These are phyloP conservation scores for Aspergillus haitiensis DNA, from an alignment of 495 filamentous ascomycete genomes.

Conservation along the genomic window DNA sequence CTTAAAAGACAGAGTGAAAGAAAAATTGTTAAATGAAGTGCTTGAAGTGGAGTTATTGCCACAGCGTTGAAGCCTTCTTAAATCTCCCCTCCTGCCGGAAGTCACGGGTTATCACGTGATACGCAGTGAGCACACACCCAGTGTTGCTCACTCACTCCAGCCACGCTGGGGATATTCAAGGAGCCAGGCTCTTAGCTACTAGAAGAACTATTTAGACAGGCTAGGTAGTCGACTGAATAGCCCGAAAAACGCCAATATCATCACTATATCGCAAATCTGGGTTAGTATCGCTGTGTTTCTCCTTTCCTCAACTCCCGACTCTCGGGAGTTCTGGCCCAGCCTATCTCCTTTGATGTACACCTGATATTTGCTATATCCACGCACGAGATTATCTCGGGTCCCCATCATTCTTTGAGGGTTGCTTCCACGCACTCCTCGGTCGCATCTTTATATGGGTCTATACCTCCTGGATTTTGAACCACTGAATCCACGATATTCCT, in stretches of 20 bases:
- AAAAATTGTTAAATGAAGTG: too few relatives aligned
- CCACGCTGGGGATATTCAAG: constrained; percentile 4
- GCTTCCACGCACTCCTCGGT: constrained; percentile 47
- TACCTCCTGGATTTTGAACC: constrained; percentile 8
- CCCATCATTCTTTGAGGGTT: constrained; percentile 30
- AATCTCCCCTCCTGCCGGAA: neutral
- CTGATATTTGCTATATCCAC: constrained; percentile 39
- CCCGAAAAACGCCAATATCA: neutral
- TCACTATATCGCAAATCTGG: neutral
- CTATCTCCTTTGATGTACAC: constrained; percentile 11
- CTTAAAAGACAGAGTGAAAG: too few relatives aligned
- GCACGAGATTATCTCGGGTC: constrained; percentile 34
- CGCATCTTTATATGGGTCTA: neutral
- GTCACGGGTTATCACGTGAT: constrained; percentile 18
- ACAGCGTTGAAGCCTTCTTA: neutral
- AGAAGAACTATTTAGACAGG: constrained; percentile 8
- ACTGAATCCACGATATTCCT: neutral
- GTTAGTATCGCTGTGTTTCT: constrained; percentile 12
- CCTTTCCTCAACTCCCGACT: neutral
- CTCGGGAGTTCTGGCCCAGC: constrained; percentile 12
- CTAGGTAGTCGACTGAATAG: neutral
- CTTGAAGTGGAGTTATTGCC: constrained; percentile 10
- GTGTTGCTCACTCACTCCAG: constrained; percentile 16
- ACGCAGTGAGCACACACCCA: constrained; percentile 11
- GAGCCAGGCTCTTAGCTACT: constrained; percentile 3